Evolutionary conservation across 2,329 filamentous ascomycete species (phyloP).

Genomic region (Fusarium goolgardi): DNA sequence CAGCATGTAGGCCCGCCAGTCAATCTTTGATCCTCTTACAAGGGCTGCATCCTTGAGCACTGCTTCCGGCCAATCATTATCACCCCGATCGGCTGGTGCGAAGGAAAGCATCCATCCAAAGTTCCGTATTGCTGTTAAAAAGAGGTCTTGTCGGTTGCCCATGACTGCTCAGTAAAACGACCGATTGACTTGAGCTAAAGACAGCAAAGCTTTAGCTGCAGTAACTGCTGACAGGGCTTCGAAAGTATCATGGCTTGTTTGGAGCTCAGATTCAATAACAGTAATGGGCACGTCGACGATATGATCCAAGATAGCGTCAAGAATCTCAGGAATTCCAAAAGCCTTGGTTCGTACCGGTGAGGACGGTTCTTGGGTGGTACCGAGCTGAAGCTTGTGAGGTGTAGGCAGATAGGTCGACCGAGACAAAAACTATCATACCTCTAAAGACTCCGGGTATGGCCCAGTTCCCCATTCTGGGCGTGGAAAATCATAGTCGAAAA

Average conservation of each 20-base stretch:
- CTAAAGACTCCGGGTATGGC: too few species aligned
- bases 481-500: too few species aligned
- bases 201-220: background rate
- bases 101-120: background rate
- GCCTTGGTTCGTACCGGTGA: fast-evolving
- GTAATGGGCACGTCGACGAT: background rate
- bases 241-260: background rate
- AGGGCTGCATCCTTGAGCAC: background rate
- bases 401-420: background rate
- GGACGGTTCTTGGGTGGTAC: fast-evolving
- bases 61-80: background rate
- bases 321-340: background rate
- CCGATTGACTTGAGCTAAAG: background rate
- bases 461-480: too few species aligned
- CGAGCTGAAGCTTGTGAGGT: fast-evolving
- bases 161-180: background rate
- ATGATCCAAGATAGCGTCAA: background rate
- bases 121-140: background rate
- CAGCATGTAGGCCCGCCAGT: background rate
- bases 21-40: background rate
- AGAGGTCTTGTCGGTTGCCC: fast-evolving
- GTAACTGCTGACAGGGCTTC: background rate
- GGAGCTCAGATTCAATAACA: background rate
- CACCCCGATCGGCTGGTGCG: background rate
- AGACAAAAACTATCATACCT: background rate